Evolutionary conservation across 2,329 filamentous ascomycete species (phyloP).

Genomic region (Lojkania enalia): DNA sequence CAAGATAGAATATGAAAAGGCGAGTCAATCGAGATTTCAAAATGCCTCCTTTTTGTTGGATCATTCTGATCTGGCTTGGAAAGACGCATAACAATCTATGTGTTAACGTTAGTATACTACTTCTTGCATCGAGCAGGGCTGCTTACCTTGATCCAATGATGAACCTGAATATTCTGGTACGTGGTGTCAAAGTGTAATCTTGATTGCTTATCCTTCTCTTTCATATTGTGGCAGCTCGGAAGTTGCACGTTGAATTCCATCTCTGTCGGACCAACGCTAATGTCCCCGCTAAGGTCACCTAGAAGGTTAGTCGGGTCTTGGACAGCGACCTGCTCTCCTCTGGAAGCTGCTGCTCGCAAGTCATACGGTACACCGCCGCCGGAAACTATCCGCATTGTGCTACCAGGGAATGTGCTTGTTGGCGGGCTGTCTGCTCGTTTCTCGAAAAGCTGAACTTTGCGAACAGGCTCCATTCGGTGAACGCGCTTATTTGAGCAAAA

Average conservation of each 20-base stretch:
- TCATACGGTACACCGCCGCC: constrained; percentile 78
- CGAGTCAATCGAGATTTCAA: constrained; percentile 95
- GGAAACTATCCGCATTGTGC: constrained; percentile 73
- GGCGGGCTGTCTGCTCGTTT: constrained; percentile 81
- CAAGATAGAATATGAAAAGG: constrained; percentile 93
- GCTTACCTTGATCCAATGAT: constrained; percentile 92
- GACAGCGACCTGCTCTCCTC: constrained; percentile 59
- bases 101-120: no score
- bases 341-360: constrained; percentile 58
- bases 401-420: constrained; percentile 72
- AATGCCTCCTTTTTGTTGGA: constrained; percentile 79
- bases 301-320: constrained; percentile 70
- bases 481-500: constrained; percentile 85
- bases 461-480: constrained; percentile 78
- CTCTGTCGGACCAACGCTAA: constrained; percentile 83
- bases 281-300: constrained; percentile 76
- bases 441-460: constrained; percentile 85
- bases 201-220: constrained; percentile 65
- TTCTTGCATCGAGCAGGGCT: no score
- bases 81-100: constrained; percentile 87
- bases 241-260: constrained; percentile 94
- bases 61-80: constrained; percentile 81
- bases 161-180: constrained; percentile 90
- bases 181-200: constrained; percentile 87
- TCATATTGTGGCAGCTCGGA: constrained; percentile 84